Base-by-base conservation (phyloP, 164 flowering plant species). In the Magnolia changhungtana region DNA sequence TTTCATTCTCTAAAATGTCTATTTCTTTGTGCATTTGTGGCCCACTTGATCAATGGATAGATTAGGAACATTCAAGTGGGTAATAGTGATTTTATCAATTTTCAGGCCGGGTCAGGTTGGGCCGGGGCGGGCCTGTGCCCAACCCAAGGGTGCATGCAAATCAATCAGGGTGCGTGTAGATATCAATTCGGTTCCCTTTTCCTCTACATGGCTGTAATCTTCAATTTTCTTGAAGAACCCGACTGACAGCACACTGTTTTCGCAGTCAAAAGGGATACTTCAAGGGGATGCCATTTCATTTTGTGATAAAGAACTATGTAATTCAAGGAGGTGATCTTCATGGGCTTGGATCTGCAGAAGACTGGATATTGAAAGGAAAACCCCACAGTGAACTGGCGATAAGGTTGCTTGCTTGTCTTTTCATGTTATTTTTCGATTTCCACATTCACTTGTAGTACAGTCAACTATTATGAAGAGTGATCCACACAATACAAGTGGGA, bases 231-330 rank as follows among this genome's bases (percentile, higher is more conserved):
- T 58, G 65, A 61, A 31, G 16, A 59, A 74, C 7, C 20, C 50
- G 73, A 79, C 73, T 31, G 23, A 55, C 7, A 37, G 66, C 69
- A 63, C 19, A 67, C 67, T 82, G 75, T 29, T 82, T 77, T 80
- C 84, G 84, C 93, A 96, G 99, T 87, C 88, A 90, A 74, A 94
- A 88, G 81, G 98, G 97, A 14, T 83, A 87, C 83, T 96, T 96
- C 83, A 93, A 88, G 69, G 98, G 95, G 64, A 91, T 92, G 95
- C 89, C 63, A 59, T 93, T 96, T 75, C 88, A 82, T 51, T 93
- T 86, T 71, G 97, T 96, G 24, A 89, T 96, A 79, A 96, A 96
- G 80, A 84, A 94, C 80, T 94, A 86, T 82, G 96, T 94, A 61
- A 89, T 96, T 81, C 96, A 94, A 85, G 99, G 90, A 73, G 97